Base-by-base conservation (phyloP, 139 green algal species). In the Picochlorum sp. region DNA sequence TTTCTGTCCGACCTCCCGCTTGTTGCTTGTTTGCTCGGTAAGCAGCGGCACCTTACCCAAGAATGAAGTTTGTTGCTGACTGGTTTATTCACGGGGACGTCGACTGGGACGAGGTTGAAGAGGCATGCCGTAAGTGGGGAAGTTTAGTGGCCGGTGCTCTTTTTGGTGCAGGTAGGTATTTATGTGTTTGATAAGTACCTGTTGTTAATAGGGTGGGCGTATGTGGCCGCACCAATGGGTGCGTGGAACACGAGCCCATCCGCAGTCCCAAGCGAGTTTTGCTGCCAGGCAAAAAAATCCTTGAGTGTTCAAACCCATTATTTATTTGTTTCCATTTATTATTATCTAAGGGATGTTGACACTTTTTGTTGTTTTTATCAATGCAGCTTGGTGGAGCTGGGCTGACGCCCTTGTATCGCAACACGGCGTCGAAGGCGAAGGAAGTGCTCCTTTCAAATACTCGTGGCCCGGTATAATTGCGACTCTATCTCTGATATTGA, bases 1-100 rank as follows among this genome's bases (percentile, higher is more conserved):
- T n/a, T n/a, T n/a, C n/a, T n/a, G n/a, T n/a, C n/a, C n/a, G n/a
- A n/a, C n/a, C n/a, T n/a, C n/a, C n/a, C n/a, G n/a, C n/a, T n/a
- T n/a, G n/a, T n/a, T n/a, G n/a, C n/a, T n/a, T n/a, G n/a, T n/a
- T n/a, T n/a, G n/a, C n/a, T n/a, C n/a, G n/a, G n/a, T n/a, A n/a
- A n/a, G n/a, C n/a, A n/a, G n/a, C n/a, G n/a, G n/a, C n/a, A n/a
- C n/a, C n/a, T n/a, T n/a, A n/a, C n/a, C n/a, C n/a, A 47, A 33
- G 30, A 10, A 65, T 65, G 59, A 37, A 29, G 29, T 29, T 12
- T n/a, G 20, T 74, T 3, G 67, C 61, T 5, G 39, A 60, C 18
- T 64, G 52, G 60, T 69, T 69, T 25, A 69, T 74, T 20, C 43
- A 76, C 32, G 70, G 61, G 1, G 67, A 79, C 12, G 51, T 79